A percentile compares a stretch with the other conserved stretches of the same genome.
These are phyloP conservation scores for Verticillium tricorpus DNA, from an alignment of 2,329 filamentous ascomycete genomes.

Conservation along the genomic window DNA sequence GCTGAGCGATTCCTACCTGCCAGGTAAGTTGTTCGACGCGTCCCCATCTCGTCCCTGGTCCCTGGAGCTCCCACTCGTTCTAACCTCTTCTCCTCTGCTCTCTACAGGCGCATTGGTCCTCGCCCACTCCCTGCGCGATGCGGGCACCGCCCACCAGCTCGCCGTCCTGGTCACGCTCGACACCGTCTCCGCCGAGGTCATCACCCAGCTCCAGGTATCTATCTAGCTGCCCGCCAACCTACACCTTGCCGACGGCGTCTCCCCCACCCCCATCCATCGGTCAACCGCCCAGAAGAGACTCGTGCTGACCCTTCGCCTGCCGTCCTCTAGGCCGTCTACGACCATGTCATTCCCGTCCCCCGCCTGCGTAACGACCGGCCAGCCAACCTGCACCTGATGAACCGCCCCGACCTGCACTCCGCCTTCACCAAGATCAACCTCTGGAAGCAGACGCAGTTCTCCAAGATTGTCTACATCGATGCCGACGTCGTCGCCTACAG, in stretches of 20 bases:
- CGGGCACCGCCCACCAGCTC: conserved; percentile 78
- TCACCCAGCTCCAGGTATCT: conserved; percentile 71
- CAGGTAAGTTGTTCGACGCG: conserved; percentile 57
- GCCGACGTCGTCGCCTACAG: conserved; percentile 88
- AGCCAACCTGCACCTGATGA: conserved; percentile 86
- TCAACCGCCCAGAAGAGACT: neutral
- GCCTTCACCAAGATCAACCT: conserved; percentile 96
- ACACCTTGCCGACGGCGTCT: neutral
- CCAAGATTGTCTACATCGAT: conserved; percentile 91
- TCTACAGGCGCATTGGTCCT: conserved; percentile 79
- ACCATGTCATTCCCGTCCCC: conserved; percentile 82
- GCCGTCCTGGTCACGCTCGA: conserved; percentile 81
- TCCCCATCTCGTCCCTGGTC: conserved; percentile 6
- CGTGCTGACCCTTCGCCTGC: neutral
- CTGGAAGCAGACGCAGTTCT: conserved; percentile 87
- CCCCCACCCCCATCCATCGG: neutral
- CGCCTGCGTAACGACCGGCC: conserved; percentile 72
- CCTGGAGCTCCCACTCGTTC: conserved; percentile 11
- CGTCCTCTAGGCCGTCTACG: conserved; percentile 67
- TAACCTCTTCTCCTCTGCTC: too few species aligned
- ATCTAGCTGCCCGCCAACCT: neutral
- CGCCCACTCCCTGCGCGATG: conserved; percentile 90
- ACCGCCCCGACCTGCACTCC: conserved; percentile 81
- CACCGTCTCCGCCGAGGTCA: conserved; percentile 67
- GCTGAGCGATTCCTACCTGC: conserved; percentile 86